phyloP scores from a whole-genome alignment of 2,329 filamentous ascomycete genomes.

The Podosphaera aphanis region DNA sequence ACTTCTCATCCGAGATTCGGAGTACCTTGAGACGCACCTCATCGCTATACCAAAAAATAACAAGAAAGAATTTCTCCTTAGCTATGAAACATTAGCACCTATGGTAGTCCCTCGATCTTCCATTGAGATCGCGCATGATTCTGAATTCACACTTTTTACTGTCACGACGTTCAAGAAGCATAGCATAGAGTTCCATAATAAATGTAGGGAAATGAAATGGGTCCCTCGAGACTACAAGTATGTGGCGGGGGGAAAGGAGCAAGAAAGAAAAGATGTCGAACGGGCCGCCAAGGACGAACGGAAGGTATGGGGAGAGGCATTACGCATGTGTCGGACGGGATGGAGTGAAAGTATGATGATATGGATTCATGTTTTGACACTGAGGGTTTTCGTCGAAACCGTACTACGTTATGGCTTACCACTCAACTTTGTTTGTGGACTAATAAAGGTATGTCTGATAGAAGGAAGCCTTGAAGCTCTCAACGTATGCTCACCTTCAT shows the following conservation, averaged over 20 bases:
- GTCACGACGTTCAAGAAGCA: slow-evolving; percentile 90
- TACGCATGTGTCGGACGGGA: slow-evolving; percentile 69
- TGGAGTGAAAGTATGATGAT: slow-evolving; percentile 94
- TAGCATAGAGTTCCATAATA: slow-evolving; percentile 67
- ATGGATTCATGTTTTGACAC: slow-evolving; percentile 75
- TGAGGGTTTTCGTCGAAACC: slow-evolving; percentile 91
- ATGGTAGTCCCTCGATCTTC: slow-evolving; percentile 91
- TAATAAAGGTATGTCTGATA: slow-evolving; percentile 47
- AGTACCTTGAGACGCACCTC: slow-evolving; percentile 91
- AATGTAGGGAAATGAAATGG: slow-evolving; percentile 83
- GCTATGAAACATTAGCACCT: slow-evolving; percentile 66
- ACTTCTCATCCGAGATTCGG: slow-evolving; percentile 65
- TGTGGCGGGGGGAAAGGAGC: slow-evolving; percentile 69
- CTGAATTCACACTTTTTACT: slow-evolving; percentile 71
- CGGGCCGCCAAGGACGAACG: slow-evolving; percentile 63
- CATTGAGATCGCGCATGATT: slow-evolving; percentile 55
- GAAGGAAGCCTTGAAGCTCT: background rate
- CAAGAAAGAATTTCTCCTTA: slow-evolving; percentile 70
- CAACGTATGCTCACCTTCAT: slow-evolving; percentile 3
- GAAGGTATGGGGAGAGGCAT: slow-evolving; percentile 78
- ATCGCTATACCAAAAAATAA: slow-evolving; percentile 62
- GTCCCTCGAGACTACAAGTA: slow-evolving; percentile 87
- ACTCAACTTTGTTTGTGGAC: slow-evolving; percentile 62
- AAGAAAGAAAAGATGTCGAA: slow-evolving; percentile 70
- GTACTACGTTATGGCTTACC: slow-evolving; percentile 90